phyloP scores from a whole-genome alignment of 805 yeast species.

The Vanderwaltozyma tropicalis region DNA sequence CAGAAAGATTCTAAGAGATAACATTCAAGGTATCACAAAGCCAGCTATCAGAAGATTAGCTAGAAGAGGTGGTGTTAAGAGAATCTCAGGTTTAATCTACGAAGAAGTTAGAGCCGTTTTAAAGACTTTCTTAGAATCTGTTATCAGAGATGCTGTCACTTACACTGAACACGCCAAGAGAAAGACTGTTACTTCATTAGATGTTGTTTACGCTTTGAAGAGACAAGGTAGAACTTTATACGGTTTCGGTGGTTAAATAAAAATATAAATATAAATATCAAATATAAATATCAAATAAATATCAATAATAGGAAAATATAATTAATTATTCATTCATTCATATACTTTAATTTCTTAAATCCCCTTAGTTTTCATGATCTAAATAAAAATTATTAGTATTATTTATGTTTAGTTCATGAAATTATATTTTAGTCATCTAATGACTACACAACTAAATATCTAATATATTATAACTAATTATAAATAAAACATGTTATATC shows the following conservation, averaged over 20 bases:
- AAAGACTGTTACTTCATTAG: conserved; percentile 98
- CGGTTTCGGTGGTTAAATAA: conserved; percentile 95
- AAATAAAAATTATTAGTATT: no score
- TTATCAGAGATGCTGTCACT: conserved; percentile 96
- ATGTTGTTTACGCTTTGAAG: conserved; percentile 98
- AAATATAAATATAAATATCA: neutral
- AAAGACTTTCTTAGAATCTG: conserved; percentile 89
- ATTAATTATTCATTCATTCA: no score
- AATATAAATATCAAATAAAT: neutral
- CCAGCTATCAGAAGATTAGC: conserved; percentile 99
- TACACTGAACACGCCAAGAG: conserved; percentile 99
- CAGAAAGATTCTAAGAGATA: conserved; percentile 98
- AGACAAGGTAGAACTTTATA: conserved; percentile 99
- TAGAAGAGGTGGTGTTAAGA: conserved; percentile 99
- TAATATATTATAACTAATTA: no score
- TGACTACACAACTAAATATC: no score
- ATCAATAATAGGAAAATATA: neutral
- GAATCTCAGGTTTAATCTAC: conserved; percentile 95
- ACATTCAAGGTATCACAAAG: conserved; percentile 98
- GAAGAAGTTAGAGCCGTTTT: conserved; percentile 97
- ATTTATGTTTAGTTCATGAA: no score
- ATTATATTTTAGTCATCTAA: no score
- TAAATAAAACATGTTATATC: no score
- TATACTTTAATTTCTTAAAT: no score
- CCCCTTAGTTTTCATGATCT: no score